Evolutionary conservation across 352 stramenopile genomes (phyloP).

Genomic region (Aphanomyces cochlioides): DNA sequence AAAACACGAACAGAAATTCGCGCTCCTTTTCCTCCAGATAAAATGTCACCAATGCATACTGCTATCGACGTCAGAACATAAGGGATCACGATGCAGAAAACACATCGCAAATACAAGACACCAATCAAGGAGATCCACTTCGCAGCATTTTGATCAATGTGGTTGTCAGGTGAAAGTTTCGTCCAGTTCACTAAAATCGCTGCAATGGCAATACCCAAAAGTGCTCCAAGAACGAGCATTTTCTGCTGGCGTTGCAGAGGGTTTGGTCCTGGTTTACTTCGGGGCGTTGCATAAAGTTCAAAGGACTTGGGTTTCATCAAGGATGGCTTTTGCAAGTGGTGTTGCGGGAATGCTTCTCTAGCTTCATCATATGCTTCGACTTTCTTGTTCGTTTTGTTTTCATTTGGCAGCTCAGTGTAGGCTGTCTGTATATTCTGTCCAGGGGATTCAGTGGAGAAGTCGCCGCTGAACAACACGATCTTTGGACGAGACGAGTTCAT

Average conservation of each 20-base stretch:
- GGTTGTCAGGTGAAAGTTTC: conserved; percentile 23
- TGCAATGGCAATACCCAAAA: conserved; percentile 44
- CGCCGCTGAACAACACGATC: conserved; percentile 28
- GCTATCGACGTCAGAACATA: conserved; percentile 68
- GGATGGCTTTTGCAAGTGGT: neutral
- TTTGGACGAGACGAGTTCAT: conserved; percentile 15
- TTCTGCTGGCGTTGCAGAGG: neutral
- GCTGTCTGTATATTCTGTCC: neutral
- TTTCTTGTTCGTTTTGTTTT: conserved; percentile 7
- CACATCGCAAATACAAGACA: conserved; percentile 53
- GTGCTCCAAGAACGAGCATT: conserved; percentile 37
- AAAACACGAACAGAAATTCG: conserved; percentile 52
- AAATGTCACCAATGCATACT: conserved; percentile 56
- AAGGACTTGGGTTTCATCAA: neutral
- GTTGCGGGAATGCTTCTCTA: neutral
- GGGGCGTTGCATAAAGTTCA: neutral
- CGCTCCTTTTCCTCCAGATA: conserved; percentile 52
- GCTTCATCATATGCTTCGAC: neutral
- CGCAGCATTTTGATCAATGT: conserved; percentile 38
- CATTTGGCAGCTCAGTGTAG: conserved; percentile 19
- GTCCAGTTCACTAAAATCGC: conserved; percentile 42
- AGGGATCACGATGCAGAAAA: conserved; percentile 65
- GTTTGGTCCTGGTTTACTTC: neutral
- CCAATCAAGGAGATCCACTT: conserved; percentile 58
- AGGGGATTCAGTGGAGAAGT: conserved; percentile 16